phyloP scores from a whole-genome alignment of 2,329 filamentous ascomycete species.

The Calonectria hawksworthii region DNA sequence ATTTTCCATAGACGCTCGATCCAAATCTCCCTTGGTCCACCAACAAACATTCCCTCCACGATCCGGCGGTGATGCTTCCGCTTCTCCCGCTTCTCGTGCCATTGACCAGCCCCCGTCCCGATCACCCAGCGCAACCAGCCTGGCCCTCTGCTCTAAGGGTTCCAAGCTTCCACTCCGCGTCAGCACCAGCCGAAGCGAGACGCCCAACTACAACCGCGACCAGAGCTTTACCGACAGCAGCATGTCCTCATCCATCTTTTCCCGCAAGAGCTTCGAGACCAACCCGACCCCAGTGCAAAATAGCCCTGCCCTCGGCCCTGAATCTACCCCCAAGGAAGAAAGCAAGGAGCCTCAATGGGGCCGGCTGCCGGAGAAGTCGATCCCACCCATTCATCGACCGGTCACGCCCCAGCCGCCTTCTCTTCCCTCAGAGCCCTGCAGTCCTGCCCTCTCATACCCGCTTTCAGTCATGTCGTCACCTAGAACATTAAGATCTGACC shows the following conservation, averaged over 20 bases:
- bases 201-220: conserved; percentile 52
- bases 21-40: conserved; percentile 17
- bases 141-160: conserved; percentile 48
- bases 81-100: conserved; percentile 13
- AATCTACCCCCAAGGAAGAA: conserved; percentile 25
- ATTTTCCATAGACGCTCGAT: conserved; percentile 27
- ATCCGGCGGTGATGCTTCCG: conserved; percentile 11
- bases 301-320: conserved; percentile 47
- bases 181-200: conserved; percentile 54
- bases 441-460: conserved; percentile 44
- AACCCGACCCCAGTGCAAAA: conserved; percentile 49
- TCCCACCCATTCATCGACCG: conserved; percentile 13
- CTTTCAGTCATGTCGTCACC: conserved; percentile 52
- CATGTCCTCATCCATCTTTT: conserved; percentile 59
- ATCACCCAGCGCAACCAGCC: conserved; percentile 45
- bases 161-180: conserved; percentile 56
- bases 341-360: conserved; percentile 42
- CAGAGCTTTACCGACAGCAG: conserved; percentile 59
- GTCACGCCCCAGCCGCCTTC: conserved; percentile 34
- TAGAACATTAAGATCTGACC: conserved; percentile 38
- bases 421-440: conserved; percentile 35
- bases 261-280: conserved; percentile 52
- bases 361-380: conserved; percentile 35
- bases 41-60: conserved; percentile 30
- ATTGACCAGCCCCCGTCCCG: conserved; percentile 37